Percentiles rank a stretch among this genome's conserved stretches.
Conservation (phyloP, 257 asterid genomes). For the Jaltomata sinuosa region DNA sequence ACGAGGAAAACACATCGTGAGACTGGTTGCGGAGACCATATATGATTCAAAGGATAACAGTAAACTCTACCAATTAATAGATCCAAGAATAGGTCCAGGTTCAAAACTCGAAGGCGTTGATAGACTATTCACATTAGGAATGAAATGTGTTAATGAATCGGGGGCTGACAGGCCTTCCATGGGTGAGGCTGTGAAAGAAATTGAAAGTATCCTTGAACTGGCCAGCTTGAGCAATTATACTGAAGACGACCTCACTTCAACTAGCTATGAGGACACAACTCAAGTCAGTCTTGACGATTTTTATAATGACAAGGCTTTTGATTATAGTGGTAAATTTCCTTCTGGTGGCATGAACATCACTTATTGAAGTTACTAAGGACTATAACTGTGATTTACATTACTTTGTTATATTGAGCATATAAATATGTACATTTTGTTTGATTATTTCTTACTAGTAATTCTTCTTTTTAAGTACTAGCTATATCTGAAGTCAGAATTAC, state of each 20-base stretch:
- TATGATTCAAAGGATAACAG: constrained; percentile 18
- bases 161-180: constrained; percentile 63
- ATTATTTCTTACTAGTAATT: not conserved
- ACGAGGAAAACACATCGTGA: constrained; percentile 71
- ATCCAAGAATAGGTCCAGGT: constrained; percentile 33
- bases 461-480: not conserved
- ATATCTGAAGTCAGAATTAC: not conserved
- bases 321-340: constrained; percentile 43
- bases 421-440: not conserved
- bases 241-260: constrained; percentile 13
- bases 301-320: constrained; percentile 31
- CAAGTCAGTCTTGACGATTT: constrained; percentile 42
- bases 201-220: constrained; percentile 55
- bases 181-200: constrained; percentile 74
- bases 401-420: not conserved
- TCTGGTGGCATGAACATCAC: constrained; percentile 27
- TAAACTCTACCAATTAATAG: constrained; percentile 28
- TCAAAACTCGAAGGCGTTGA: constrained; percentile 31
- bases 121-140: constrained; percentile 49
- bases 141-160: constrained; percentile 63
- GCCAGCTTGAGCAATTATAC: constrained; percentile 13
- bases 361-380: not conserved
- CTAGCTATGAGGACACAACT: constrained; percentile 29
- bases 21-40: constrained; percentile 43
- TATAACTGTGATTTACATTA: not conserved